Percentiles rank a stretch among this genome's conserved stretches.
phyloP scores from a whole-genome alignment of 73 alveolate genomes.

The Tetrahymena malaccensis region DNA sequence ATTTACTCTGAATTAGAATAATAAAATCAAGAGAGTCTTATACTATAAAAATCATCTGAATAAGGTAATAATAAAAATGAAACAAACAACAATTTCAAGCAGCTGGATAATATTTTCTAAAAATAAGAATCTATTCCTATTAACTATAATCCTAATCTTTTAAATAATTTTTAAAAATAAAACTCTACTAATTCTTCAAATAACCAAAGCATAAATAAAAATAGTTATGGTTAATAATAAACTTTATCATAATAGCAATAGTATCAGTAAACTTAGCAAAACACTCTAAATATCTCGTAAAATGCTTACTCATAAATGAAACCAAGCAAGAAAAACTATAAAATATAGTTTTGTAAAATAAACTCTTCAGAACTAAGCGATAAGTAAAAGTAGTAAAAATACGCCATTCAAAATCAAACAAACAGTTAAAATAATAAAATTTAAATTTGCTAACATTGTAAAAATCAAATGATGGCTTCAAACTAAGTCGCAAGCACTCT shows the following conservation, averaged over 20 bases:
- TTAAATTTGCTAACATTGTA: background rate
- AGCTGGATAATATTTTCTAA: background rate
- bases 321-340: background rate
- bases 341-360: background rate
- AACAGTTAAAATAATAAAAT: no score
- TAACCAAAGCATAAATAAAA: background rate
- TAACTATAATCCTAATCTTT: background rate
- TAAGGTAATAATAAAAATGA: background rate
- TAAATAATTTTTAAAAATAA: background rate
- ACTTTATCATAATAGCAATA: background rate
- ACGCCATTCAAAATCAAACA: no score
- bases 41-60: background rate
- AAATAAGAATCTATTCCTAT: background rate
- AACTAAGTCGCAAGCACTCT: background rate
- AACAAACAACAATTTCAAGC: background rate
- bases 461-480: background rate
- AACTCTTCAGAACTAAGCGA: background rate
- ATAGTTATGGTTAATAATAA: background rate
- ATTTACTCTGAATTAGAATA: background rate
- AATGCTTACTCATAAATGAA: background rate
- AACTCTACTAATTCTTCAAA: background rate
- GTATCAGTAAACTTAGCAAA: background rate
- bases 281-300: background rate
- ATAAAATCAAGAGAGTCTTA: background rate
- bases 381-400: no score